Evolutionary conservation across 2,329 filamentous ascomycete species (phyloP), one percentile per base, ranked within the genome.

Genomic region (Curvularia eragrostidis): DNA sequence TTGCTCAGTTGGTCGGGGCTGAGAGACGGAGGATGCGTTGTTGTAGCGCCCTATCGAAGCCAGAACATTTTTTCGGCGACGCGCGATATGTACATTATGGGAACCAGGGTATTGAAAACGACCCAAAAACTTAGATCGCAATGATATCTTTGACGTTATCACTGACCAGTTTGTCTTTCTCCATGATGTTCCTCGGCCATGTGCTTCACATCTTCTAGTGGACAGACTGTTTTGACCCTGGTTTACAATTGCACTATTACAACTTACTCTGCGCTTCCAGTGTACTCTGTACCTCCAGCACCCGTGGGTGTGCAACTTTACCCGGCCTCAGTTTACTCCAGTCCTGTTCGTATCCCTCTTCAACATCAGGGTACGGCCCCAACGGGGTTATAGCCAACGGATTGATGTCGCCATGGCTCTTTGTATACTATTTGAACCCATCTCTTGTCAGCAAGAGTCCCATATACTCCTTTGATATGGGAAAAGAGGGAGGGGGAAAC

Each of bases 331-430:
- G 50, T 64, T 79, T 81, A 13, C 67, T 74, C 73, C 82, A 81
- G 58, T 86, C 81, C 9, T 70, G 63, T 60, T 84, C 81, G 58
- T 82, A 83, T 0, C 79, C 81, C 23, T 79, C 71, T 62, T 87
- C 84, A 7, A 89, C 79, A 58, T 86, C 74, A 1, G 86, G 86
- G 65, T 79, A 87, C 0, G 86, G 87, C 0, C 86, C 86, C 61
- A 86, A 68, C 0, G 86, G 86, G n/a, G 85, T 88, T 62, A 89
- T 88, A 1, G 80, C 82, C 41, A 81, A 79, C 1, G 86, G 86
- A 63, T 89, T 89, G 58, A 89, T 83, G 58, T 84, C 82, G 3
- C 63, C 65, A 65, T 88, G 85, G 54, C 82, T 85, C 74, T 88
- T 89, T 12, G 85, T 84, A 59, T 85, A 85, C 76, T 81, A 39